Evolutionary conservation across 805 yeast genomes (phyloP).

Genomic region (Clavispora santaluciae): DNA sequence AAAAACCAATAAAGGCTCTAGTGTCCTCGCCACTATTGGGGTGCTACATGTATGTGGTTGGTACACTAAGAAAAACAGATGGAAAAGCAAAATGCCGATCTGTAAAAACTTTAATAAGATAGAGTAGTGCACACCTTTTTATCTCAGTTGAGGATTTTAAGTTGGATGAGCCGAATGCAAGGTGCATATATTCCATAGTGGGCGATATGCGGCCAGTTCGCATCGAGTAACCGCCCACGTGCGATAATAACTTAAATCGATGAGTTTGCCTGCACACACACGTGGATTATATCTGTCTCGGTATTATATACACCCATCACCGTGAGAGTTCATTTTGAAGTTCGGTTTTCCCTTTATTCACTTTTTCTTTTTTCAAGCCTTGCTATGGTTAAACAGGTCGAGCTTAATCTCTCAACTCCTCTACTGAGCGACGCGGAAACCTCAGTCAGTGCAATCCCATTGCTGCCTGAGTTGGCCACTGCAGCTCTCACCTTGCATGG

Average conservation of each 20-base stretch:
- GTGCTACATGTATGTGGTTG: too few species aligned
- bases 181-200: not conserved
- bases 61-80: too few species aligned
- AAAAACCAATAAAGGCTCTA: too few species aligned
- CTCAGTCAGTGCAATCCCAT: slow-evolving; percentile 42
- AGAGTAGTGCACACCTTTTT: not conserved
- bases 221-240: slow-evolving; percentile 4
- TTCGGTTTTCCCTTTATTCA: not conserved
- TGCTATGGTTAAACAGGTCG: slow-evolving; percentile 45
- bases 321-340: slow-evolving; percentile 2
- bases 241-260: not conserved
- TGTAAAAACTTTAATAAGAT: too few species aligned
- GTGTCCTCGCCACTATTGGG: too few species aligned
- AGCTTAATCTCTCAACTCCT: slow-evolving; percentile 50
- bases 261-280: not conserved
- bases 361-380: not conserved
- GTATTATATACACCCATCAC: not conserved
- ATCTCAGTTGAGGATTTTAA: not conserved
- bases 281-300: not conserved
- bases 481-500: slow-evolving; percentile 61
- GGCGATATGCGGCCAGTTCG: too few species aligned
- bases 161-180: not conserved
- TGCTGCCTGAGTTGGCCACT: slow-evolving; percentile 54
- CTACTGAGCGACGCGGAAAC: slow-evolving; percentile 49
- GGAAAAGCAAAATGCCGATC: too few species aligned